Evolutionary conservation across 768 basidiomycete genomes (phyloP).

Genomic region (Mycena crocata): DNA sequence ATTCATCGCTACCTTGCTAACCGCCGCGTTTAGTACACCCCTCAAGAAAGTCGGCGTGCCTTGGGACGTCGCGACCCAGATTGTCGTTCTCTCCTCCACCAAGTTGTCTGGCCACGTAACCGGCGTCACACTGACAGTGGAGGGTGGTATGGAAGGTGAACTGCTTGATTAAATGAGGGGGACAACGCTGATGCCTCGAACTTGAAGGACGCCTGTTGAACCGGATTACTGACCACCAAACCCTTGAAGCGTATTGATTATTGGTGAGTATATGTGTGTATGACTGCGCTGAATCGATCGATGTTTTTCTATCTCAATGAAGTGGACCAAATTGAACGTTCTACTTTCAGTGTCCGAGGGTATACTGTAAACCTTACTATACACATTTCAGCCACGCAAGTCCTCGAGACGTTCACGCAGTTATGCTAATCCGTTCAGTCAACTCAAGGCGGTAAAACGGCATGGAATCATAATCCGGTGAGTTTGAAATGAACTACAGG

Average conservation of each 20-base stretch:
- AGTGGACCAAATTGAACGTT: no score
- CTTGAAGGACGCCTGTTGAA: constrained; percentile 21
- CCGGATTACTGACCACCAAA: not conserved
- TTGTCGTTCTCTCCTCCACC: constrained; percentile 70
- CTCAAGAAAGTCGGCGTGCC: constrained; percentile 75
- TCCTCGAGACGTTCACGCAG: no score
- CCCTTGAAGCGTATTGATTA: not conserved
- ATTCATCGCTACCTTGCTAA: not conserved
- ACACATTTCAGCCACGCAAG: no score
- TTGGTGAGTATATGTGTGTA: no score
- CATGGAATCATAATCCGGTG: no score
- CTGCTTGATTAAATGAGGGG: not conserved
- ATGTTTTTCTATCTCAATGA: no score
- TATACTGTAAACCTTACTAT: no score
- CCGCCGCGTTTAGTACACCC: constrained; percentile 62
- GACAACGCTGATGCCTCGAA: not conserved
- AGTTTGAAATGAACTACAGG: no score
- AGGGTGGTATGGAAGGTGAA: constrained; percentile 83
- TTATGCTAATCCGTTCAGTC: no score
- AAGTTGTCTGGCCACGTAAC: constrained; percentile 76
- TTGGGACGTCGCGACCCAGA: constrained; percentile 72
- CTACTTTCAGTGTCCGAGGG: no score
- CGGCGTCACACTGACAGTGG: constrained; percentile 77
- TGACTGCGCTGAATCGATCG: no score
- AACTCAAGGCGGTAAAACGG: no score